Conservation (phyloP, 768 basidiomycete genomes). For the Hericium rajendrae region DNA sequence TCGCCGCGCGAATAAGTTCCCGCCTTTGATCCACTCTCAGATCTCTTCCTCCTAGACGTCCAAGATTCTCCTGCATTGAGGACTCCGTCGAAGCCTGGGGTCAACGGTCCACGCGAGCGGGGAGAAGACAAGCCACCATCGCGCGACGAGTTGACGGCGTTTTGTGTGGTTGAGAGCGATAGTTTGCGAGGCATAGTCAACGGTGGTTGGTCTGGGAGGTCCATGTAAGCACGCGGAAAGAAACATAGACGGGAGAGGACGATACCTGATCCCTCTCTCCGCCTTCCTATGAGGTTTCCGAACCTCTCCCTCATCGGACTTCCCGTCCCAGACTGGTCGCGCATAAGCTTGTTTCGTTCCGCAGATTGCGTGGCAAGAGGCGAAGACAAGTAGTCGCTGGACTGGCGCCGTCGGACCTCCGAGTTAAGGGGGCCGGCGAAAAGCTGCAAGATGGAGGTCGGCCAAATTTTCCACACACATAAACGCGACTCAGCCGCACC, state of each 20-base stretch:
- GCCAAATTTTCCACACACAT: not conserved
- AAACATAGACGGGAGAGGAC: constrained; percentile 19
- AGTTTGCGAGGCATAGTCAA: constrained; percentile 51
- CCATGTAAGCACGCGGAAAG: constrained; percentile 1
- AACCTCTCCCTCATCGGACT: constrained; percentile 62
- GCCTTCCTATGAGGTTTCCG: constrained; percentile 44
- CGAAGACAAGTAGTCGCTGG: constrained; percentile 53
- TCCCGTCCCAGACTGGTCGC: constrained; percentile 35
- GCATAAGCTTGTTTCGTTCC: constrained; percentile 51
- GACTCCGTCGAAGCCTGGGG: constrained; percentile 65
- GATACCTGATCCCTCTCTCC: constrained; percentile 58
- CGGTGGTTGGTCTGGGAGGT: constrained; percentile 46
- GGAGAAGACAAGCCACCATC: constrained; percentile 55
- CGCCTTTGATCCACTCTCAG: constrained; percentile 42
- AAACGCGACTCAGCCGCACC: constrained; percentile 34
- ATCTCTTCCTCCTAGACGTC: constrained; percentile 52
- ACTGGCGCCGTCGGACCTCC: constrained; percentile 78
- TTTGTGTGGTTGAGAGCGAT: constrained; percentile 55
- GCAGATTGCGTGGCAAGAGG: constrained; percentile 43
- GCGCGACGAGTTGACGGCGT: constrained; percentile 45
- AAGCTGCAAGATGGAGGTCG: constrained; percentile 37
- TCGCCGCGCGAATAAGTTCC: constrained; percentile 26
- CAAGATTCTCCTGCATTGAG: constrained; percentile 59
- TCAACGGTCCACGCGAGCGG: constrained; percentile 48
- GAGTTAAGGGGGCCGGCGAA: constrained; percentile 80